These are phyloP conservation scores for Boletus eberwhitei DNA, from an alignment of 768 basidiomycete species.

Conservation along the genomic window DNA sequence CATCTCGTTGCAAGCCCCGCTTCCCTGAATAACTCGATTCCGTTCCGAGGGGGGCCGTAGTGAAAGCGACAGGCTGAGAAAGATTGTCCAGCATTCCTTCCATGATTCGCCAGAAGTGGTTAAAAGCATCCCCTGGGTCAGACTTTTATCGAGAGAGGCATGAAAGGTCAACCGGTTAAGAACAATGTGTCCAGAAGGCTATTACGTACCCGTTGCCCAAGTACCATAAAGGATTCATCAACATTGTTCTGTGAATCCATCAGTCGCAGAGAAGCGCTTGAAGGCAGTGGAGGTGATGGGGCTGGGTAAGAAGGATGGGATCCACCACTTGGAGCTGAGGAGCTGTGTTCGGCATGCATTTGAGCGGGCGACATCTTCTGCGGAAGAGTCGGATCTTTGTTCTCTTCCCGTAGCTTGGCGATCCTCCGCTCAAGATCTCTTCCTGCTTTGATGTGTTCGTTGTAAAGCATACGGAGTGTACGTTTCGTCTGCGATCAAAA, in stretches of 20 bases:
- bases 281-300: constrained; percentile 47
- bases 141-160: constrained; percentile 40
- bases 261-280: constrained; percentile 33
- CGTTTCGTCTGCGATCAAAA: constrained; percentile 58
- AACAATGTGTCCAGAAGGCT: background rate
- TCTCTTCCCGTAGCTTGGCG: constrained; percentile 67
- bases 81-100: constrained; percentile 84
- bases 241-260: constrained; percentile 60
- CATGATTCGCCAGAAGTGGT: constrained; percentile 86
- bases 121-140: constrained; percentile 83
- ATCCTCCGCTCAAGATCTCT: constrained; percentile 73
- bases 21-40: constrained; percentile 26
- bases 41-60: constrained; percentile 68
- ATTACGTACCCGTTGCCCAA: constrained; percentile 65
- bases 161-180: constrained; percentile 1
- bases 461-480: constrained; percentile 71
- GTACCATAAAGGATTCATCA: constrained; percentile 87
- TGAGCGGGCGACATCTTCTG: constrained; percentile 46
- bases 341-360: constrained; percentile 21
- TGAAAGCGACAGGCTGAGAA: constrained; percentile 77
- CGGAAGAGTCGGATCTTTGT: constrained; percentile 71
- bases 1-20: constrained; percentile 41
- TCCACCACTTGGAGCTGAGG: constrained; percentile 15
- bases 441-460: constrained; percentile 66
- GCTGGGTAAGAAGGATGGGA: constrained; percentile 29